Evolutionary conservation across 805 yeast species (phyloP), one percentile per base, ranked within the genome.

Genomic region (Sugiyamaella smithiae): DNA sequence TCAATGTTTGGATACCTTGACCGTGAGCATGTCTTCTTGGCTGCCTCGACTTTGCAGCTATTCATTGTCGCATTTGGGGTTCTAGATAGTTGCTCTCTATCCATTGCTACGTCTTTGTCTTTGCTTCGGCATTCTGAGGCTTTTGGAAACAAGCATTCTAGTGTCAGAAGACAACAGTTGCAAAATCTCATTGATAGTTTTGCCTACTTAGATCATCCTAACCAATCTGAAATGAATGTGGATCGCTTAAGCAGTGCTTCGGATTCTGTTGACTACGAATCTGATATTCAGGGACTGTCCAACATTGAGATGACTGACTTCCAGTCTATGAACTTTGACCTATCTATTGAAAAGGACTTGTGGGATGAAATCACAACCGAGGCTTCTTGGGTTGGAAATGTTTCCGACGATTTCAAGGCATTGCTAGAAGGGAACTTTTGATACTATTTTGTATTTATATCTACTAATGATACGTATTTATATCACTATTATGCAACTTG

Each of bases 11-110:
- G 60, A 2, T 57, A 57, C 35, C 48, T 57, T 23, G 61, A 57
- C 46, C 43, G 61, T 17, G 61, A 57, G 43, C 57, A 57, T 45
- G 37, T 48, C 9, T 57, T 54, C 40, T 53, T 49, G 11, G 50
- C 60, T 3, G 58, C 59, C 0, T 56, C 61, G 9, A 57, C 61
- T 1, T 49, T 57, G 28, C 47, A 51, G 9, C 50, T 57, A 23
- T 55, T 57, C 42, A 54, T 43, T 28, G 55, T 52, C 1, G 56
- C 60, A 0, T 57, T 57, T 25, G 54, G 55, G 3, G 40, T 48
- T 23, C 48, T 46, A 26, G 43, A 46, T 14, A 33, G 48, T 6
- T 45, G 56, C 14, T 36, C 49, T 11, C 23, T 49, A 4, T 51
- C 50, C 20, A 53, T 57, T 19, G 43, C 41, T 2, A 53, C 32